Base-by-base conservation (phyloP, 106 monocot species). In the Allium fistulosum region DNA sequence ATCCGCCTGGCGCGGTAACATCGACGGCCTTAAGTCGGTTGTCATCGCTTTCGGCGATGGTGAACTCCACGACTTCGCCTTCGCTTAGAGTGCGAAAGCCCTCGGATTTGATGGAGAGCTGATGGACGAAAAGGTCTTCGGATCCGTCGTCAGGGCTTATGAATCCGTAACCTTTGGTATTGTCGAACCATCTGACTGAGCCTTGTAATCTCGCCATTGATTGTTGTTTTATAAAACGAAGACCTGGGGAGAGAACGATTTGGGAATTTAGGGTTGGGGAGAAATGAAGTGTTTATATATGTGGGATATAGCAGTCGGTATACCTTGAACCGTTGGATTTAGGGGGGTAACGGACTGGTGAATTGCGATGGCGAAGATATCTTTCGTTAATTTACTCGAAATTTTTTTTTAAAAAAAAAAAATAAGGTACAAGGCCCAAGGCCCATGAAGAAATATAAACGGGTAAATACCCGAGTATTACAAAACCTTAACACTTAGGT, bases 61-160 rank as follows among this genome's bases (percentile, higher is more conserved):
- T 48, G 70, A 64, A 76, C 69, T 76, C 76, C 15, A 76, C 76
- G 9, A 53, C 62, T 64, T 76, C 76, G 2, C 64, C 70, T 46
- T 58, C 70, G 46, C 15, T 10, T 4, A 76, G 69, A 26, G 70
- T 49, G 6, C 76, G 46, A 57, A 26, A 70, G 48, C 76, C 76
- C 26, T 76, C 76, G 11, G 76, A 62, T 64, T 76, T 76, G 49
- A 76, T 76, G 27, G 76, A 76, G 9, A 70, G 70, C 48, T 76
- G 76, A 26, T 76, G 76, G 46, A 76, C 70, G 76, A 76, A 76
- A 17, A 75, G 74, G 45, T 75, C 74, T 52, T 75, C 74, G 14
- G 60, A 18, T 48, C 74, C 74, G 56, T 75, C 67, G 26, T 68
- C 67, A 10, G 74, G 74, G 59, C 49, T 75, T 22, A 75, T 75